Conservation (phyloP, 2,329 filamentous ascomycete species). For the Ceratocystis albifundus region DNA sequence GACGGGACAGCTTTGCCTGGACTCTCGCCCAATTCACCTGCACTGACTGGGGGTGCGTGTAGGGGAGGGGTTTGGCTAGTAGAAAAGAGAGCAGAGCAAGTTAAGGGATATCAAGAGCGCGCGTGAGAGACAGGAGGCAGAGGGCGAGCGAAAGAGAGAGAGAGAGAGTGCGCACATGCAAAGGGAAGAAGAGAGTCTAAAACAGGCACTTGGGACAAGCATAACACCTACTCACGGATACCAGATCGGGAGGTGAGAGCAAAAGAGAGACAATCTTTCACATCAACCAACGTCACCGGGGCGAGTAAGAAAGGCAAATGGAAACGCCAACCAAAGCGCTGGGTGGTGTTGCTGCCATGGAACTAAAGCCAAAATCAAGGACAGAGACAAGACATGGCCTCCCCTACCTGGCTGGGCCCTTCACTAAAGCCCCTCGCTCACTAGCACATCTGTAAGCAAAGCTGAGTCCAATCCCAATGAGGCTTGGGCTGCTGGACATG, state of each 20-base stretch:
- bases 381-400: slow-evolving; percentile 2
- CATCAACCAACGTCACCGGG: too few relatives aligned
- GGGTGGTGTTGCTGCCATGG: not conserved
- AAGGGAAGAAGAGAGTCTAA: not conserved
- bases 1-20: not conserved
- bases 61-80: not conserved
- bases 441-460: slow-evolving; percentile 7
- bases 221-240: not conserved
- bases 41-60: not conserved
- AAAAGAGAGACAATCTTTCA: too few relatives aligned
- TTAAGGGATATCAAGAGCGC: not conserved
- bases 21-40: slow-evolving; percentile 1
- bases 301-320: too few relatives aligned
- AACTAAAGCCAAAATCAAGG: not conserved
- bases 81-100: not conserved
- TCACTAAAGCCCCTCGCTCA: not conserved
- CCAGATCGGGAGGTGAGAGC: too few relatives aligned
- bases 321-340: too few relatives aligned
- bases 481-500: not conserved
- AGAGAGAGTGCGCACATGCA: not conserved
- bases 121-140: not conserved
- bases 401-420: not conserved
- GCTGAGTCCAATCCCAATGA: slow-evolving; percentile 7
- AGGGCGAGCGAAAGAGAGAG: not conserved
- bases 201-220: not conserved